Conservation (phyloP, 2,329 filamentous ascomycete genomes). For the Daldinia sp. region DNA sequence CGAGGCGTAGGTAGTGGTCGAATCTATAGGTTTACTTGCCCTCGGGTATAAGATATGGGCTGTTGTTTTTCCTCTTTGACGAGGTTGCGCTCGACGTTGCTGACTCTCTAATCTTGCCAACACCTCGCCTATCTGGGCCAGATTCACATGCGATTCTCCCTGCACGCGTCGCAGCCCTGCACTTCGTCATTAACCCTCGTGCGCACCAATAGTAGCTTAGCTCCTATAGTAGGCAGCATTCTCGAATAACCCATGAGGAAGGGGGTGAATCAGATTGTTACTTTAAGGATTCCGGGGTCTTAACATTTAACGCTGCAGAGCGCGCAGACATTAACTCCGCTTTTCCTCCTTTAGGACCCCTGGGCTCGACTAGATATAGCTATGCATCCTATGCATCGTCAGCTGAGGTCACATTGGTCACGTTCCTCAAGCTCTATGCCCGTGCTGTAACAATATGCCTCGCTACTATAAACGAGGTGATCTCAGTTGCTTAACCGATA, state of each 20-base stretch:
- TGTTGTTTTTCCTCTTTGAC: conserved; percentile 9
- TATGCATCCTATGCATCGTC: conserved; percentile 37
- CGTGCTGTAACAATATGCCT: conserved; percentile 34
- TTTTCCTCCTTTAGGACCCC: conserved; percentile 24
- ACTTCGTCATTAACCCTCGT: conserved; percentile 18
- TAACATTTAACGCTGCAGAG: conserved; percentile 10
- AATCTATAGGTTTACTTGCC: conserved; percentile 10
- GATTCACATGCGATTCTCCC: conserved; percentile 23
- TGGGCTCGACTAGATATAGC: conserved; percentile 14
- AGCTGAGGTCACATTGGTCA: conserved; percentile 41
- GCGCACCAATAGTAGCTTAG: conserved; percentile 16
- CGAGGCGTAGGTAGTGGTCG: conserved; percentile 19
- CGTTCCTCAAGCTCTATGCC: conserved; percentile 36
- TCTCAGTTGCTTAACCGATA: conserved; percentile 32
- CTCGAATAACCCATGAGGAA: conserved; percentile 29
- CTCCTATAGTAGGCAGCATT: conserved; percentile 15
- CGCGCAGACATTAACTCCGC: conserved; percentile 20
- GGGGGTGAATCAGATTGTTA: conserved; percentile 26
- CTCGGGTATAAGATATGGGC: conserved; percentile 34
- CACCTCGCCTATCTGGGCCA: conserved; percentile 15
- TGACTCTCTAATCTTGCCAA: conserved; percentile 18
- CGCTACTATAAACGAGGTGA: conserved; percentile 33
- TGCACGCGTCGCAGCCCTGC: conserved; percentile 9
- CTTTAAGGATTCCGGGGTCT: conserved; percentile 26
- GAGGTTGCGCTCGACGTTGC: conserved; percentile 12